Conservation (phyloP, 768 basidiomycete genomes). For the Leccinum boreale region DNA sequence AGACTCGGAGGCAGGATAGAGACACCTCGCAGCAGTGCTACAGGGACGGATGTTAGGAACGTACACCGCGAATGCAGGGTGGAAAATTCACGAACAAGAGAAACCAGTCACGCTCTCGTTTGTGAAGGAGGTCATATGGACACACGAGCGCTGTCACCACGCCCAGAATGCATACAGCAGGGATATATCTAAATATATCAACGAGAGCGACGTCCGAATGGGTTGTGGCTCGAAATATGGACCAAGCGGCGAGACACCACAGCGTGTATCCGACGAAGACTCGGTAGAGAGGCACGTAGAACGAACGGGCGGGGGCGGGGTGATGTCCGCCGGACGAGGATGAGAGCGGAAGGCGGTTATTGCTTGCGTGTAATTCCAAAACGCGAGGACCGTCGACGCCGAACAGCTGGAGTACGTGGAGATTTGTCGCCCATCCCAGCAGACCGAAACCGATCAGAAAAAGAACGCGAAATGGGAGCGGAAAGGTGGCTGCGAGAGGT, state of each 20-base stretch:
- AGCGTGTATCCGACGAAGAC: slow-evolving; percentile 57
- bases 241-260: slow-evolving; percentile 69
- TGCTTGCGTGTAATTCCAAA: slow-evolving; percentile 52
- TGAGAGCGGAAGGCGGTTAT: slow-evolving; percentile 16
- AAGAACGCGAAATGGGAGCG: slow-evolving; percentile 90
- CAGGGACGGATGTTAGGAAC: not conserved
- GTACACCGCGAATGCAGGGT: not conserved
- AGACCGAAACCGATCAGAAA: slow-evolving; percentile 75
- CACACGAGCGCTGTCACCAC: slow-evolving; percentile 56
- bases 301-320: slow-evolving; percentile 24
- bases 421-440: slow-evolving; percentile 88
- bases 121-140: slow-evolving; percentile 66
- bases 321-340: slow-evolving; percentile 22
- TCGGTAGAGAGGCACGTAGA: slow-evolving; percentile 65
- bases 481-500: slow-evolving; percentile 59
- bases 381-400: slow-evolving; percentile 72
- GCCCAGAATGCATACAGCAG: slow-evolving; percentile 61
- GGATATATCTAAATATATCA: slow-evolving; percentile 75
- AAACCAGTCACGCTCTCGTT: slow-evolving; percentile 73
- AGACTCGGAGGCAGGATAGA: slow-evolving; percentile 49
- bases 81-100: slow-evolving; percentile 55
- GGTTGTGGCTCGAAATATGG: slow-evolving; percentile 59
- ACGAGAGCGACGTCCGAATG: slow-evolving; percentile 55
- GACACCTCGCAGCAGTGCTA: slow-evolving; percentile 74
- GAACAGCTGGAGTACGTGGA: slow-evolving; percentile 74